Conservation (phyloP, 306 rosid genomes). For the Lathyrus tuberosus region DNA sequence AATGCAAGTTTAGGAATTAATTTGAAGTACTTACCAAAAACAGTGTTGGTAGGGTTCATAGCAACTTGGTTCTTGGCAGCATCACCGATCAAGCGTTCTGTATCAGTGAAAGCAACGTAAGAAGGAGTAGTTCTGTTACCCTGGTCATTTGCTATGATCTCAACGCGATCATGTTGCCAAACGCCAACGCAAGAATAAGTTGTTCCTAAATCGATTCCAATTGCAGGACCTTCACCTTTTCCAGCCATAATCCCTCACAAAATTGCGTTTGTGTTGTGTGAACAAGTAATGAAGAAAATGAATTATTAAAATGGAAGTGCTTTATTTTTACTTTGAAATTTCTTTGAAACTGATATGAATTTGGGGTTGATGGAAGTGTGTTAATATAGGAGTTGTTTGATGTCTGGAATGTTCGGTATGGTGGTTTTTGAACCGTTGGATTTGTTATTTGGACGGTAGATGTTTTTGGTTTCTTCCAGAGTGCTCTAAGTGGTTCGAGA, state of each 20-base stretch:
- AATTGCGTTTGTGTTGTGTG: neutral
- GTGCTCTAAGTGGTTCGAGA: constrained; percentile 56
- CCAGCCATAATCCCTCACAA: constrained; percentile 45
- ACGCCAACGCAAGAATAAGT: constrained; percentile 58
- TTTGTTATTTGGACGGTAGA: constrained; percentile 26
- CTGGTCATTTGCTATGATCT: constrained; percentile 62
- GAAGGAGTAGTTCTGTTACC: constrained; percentile 65
- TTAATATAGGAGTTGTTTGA: constrained; percentile 33
- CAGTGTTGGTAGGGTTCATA: constrained; percentile 60
- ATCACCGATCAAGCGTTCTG: constrained; percentile 54
- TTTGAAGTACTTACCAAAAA: constrained; percentile 47
- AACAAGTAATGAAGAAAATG: neutral
- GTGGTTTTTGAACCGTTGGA: constrained; percentile 46
- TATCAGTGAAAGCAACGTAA: constrained; percentile 59
- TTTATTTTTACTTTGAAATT: neutral
- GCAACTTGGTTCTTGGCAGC: constrained; percentile 64
- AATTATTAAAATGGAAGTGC: neutral
- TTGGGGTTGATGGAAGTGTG: neutral
- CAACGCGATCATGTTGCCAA: constrained; percentile 65
- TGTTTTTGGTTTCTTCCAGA: neutral
- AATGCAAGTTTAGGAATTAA: neutral
- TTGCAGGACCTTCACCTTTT: constrained; percentile 59
- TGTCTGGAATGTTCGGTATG: constrained; percentile 51
- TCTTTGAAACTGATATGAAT: neutral
- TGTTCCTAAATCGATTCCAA: constrained; percentile 62